Percentiles rank a stretch among this genome's conserved stretches.
phyloP scores from a whole-genome alignment of 1,284 basidiomycete species.

The Inonotus obliquus region DNA sequence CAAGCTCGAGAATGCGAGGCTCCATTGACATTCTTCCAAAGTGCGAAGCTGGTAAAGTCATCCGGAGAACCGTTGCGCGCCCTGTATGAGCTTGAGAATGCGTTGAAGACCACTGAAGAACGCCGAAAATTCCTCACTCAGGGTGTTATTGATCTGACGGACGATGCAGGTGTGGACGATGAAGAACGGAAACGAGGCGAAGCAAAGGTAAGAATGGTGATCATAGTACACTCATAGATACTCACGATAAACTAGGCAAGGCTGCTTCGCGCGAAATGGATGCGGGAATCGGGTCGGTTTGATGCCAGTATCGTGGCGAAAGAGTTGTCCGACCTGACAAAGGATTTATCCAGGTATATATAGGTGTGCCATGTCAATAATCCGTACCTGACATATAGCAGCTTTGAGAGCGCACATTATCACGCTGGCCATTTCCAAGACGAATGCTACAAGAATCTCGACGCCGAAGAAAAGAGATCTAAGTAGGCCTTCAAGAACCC shows the following conservation, averaged over 20 bases:
- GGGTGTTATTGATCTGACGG: constrained; percentile 52
- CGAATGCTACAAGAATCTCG: constrained; percentile 56
- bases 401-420: constrained; percentile 84
- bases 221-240: constrained; percentile 5
- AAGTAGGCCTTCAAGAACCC: constrained; percentile 39
- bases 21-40: constrained; percentile 86
- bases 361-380: constrained; percentile 22
- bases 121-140: constrained; percentile 34
- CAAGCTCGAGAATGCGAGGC: constrained; percentile 81
- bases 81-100: constrained; percentile 84
- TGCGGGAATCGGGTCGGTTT: constrained; percentile 85
- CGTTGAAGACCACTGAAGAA: constrained; percentile 43
- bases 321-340: constrained; percentile 54
- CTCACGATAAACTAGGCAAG: constrained; percentile 54
- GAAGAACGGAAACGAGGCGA: constrained; percentile 49
- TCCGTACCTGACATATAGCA: constrained; percentile 29
- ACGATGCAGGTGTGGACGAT: constrained; percentile 33
- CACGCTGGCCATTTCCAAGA: constrained; percentile 89
- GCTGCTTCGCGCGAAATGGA: constrained; percentile 89
- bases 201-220: constrained; percentile 58
- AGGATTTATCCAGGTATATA: constrained; percentile 56
- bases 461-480: constrained; percentile 41
- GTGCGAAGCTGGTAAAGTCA: constrained; percentile 81
- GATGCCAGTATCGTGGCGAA: constrained; percentile 63
- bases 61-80: constrained; percentile 85